A percentile compares a stretch with the other conserved stretches of the same genome.
These are phyloP conservation scores for Agaricales sp. DNA, from an alignment of 1,284 basidiomycete species.

Conservation along the genomic window DNA sequence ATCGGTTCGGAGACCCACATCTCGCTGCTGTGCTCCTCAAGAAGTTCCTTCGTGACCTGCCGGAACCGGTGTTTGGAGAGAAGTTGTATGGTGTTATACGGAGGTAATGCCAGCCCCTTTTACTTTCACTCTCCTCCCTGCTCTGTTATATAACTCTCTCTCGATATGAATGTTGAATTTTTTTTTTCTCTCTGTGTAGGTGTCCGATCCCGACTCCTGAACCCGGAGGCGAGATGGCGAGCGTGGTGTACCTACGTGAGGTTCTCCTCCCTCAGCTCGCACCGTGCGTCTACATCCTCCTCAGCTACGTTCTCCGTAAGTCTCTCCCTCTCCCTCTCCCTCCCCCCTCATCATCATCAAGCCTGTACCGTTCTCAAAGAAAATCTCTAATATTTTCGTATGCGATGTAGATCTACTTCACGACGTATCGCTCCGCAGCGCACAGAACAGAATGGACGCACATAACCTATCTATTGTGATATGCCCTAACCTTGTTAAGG, in stretches of 20 bases:
- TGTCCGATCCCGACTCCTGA: conserved; percentile 55
- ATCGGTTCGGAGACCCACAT: conserved; percentile 66
- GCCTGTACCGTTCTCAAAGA: too few relatives aligned
- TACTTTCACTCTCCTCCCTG: too few relatives aligned
- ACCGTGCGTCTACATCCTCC: conserved; percentile 62
- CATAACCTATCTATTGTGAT: conserved; percentile 74
- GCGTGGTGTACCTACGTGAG: conserved; percentile 55
- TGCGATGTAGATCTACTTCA: conserved; percentile 55
- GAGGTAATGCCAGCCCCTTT: too few relatives aligned
- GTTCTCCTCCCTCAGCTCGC: conserved; percentile 54
- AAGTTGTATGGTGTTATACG: conserved; percentile 50
- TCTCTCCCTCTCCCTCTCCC: conserved; percentile 12
- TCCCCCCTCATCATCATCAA: too few relatives aligned
- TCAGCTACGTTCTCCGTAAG: conserved; percentile 66
- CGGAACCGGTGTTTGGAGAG: conserved; percentile 66
- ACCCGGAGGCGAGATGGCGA: conserved; percentile 38
- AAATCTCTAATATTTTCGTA: conserved; percentile 2
- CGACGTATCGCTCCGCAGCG: conserved; percentile 57
- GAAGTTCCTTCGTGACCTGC: conserved; percentile 74
- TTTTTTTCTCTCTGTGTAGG: conserved; percentile 23
- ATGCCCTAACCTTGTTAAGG: conserved; percentile 66
- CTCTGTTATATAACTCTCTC: neutral
- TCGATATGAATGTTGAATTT: neutral
- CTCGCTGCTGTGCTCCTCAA: conserved; percentile 79
- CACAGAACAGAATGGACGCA: conserved; percentile 71